phyloP scores from a whole-genome alignment of 441 rosid species.

The Adansonia grandidieri region DNA sequence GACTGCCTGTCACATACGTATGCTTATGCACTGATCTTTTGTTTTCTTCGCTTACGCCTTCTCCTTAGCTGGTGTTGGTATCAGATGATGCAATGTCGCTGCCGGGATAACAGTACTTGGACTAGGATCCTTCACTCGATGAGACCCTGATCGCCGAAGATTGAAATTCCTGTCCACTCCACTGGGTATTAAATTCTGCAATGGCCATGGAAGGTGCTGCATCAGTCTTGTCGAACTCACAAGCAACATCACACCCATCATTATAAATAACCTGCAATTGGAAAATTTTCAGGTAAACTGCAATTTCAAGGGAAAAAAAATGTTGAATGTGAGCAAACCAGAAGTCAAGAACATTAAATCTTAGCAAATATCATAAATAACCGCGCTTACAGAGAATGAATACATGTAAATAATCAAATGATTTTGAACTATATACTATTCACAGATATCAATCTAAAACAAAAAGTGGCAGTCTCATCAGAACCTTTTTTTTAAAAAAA shows the following conservation, averaged over 20 bases:
- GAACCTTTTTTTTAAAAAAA: too few species aligned
- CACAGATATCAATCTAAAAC: not conserved
- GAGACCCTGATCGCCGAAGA: slow-evolving; percentile 54
- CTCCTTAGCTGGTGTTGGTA: slow-evolving; percentile 67
- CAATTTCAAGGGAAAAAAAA: not conserved
- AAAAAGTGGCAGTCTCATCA: not conserved
- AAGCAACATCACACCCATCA: slow-evolving; percentile 80
- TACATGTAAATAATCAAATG: not conserved
- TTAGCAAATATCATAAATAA: not conserved
- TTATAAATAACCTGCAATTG: slow-evolving; percentile 74
- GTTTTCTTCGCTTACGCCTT: slow-evolving; percentile 50
- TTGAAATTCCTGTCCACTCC: slow-evolving; percentile 53
- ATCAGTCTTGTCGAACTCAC: slow-evolving; percentile 80
- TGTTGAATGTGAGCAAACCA: not conserved
- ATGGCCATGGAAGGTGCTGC: slow-evolving; percentile 60
- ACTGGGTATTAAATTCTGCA: slow-evolving; percentile 42
- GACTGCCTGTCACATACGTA: not conserved
- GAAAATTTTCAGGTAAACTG: not conserved
- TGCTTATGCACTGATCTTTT: not conserved
- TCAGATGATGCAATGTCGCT: slow-evolving; percentile 84
- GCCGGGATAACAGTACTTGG: slow-evolving; percentile 70
- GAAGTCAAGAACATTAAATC: not conserved
- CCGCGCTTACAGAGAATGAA: not conserved
- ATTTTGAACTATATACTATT: not conserved
- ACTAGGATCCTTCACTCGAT: slow-evolving; percentile 58